Percentiles rank a stretch among this genome's conserved stretches.
Evolutionary conservation across 345 rosid genomes (phyloP).

Genomic region (Eucalyptus globulus): DNA sequence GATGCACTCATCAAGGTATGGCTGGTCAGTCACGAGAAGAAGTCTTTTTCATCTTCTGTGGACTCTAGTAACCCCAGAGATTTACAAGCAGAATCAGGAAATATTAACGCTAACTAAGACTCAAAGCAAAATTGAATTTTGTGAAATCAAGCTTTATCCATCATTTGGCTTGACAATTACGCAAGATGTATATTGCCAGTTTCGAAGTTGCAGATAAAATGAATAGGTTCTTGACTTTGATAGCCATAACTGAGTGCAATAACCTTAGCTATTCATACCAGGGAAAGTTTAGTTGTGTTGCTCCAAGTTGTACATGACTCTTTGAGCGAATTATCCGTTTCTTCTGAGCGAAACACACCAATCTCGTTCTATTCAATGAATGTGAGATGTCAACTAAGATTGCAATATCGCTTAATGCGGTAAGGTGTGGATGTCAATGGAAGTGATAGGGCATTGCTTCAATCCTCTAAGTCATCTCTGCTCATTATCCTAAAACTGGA

Average conservation of each 20-base stretch:
- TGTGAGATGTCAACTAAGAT: background rate
- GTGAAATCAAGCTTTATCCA: background rate
- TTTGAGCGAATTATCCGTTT: background rate
- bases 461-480: conserved; percentile 46
- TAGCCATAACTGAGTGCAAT: background rate
- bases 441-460: conserved; percentile 27
- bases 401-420: conserved; percentile 5
- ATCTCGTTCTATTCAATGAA: background rate
- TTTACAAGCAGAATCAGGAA: background rate
- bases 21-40: background rate
- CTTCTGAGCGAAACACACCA: background rate
- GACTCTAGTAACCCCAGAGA: background rate
- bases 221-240: background rate
- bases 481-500: conserved; percentile 19
- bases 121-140: background rate
- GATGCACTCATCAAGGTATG: conserved; percentile 31
- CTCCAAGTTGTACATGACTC: background rate
- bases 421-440: conserved; percentile 29
- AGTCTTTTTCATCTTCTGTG: background rate
- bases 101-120: background rate
- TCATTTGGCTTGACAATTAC: background rate
- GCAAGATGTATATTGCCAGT: background rate
- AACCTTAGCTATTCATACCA: background rate
- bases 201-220: background rate
- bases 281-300: background rate